Conservation (phyloP, 257 asterid species). For the Jasminum sambac region DNA sequence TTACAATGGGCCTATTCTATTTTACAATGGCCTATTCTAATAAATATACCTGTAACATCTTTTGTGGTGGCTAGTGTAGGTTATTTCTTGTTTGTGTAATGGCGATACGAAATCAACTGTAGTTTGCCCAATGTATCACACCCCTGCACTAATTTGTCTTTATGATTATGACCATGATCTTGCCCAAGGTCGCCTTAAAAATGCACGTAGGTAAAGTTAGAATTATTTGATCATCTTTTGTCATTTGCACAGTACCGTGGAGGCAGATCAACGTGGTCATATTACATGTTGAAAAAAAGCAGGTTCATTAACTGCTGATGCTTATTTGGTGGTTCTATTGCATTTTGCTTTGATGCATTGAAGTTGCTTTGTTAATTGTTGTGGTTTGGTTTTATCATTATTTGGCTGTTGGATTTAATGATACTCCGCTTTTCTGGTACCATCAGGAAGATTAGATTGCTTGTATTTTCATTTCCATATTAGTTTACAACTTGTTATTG, state of each 20-base stretch:
- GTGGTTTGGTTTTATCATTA: background rate
- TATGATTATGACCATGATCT: background rate
- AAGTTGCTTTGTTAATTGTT: background rate
- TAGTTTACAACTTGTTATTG: conserved; percentile 17
- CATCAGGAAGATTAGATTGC: background rate
- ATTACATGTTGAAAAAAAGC: background rate
- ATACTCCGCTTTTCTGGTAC: background rate
- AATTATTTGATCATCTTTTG: background rate
- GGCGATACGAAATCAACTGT: too few species aligned
- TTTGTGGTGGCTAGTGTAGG: too few species aligned
- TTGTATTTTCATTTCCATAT: conserved; percentile 14
- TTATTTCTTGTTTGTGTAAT: too few species aligned
- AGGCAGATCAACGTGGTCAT: background rate
- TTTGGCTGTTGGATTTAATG: background rate
- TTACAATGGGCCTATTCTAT: too few species aligned
- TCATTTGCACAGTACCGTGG: background rate
- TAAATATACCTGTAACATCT: too few species aligned
- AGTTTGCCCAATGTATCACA: too few species aligned
- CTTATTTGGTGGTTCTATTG: background rate
- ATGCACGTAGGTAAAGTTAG: background rate
- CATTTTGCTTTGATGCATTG: background rate
- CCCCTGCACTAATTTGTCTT: background rate
- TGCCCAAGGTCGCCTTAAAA: background rate
- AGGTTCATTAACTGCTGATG: background rate
- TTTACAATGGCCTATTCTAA: too few species aligned